These are phyloP conservation scores for Pseudogymnoascus sp. DNA, from an alignment of 2,329 filamentous ascomycete species.

Conservation along the genomic window DNA sequence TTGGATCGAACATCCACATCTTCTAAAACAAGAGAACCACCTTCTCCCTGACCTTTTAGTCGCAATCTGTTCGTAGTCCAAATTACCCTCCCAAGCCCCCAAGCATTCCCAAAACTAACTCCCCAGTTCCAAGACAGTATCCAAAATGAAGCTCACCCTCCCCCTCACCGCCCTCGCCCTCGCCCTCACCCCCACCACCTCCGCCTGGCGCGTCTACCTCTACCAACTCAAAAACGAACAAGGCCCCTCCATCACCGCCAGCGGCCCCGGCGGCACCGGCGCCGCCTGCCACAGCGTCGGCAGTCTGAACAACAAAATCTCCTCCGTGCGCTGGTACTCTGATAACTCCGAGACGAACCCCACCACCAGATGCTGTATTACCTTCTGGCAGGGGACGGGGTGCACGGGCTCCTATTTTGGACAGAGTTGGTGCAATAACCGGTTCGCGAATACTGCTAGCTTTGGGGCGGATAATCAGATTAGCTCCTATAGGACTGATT, in stretches of 20 bases:
- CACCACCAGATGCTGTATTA: neutral
- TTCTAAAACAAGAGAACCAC: neutral
- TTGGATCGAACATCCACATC: neutral
- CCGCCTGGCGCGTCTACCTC: slow-evolving; percentile 1
- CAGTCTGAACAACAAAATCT: neutral
- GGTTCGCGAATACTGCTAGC: neutral
- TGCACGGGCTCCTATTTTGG: neutral
- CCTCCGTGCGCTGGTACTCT: neutral
- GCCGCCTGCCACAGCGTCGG: neutral
- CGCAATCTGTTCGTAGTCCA: neutral
- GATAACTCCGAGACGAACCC: neutral
- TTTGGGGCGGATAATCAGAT: neutral
- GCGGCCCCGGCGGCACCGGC: neutral
- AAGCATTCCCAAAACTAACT: neutral
- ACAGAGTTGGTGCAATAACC: neutral
- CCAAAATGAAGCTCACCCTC: neutral
- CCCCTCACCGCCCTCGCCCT: neutral
- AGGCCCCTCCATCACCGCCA: neutral
- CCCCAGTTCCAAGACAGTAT: neutral
- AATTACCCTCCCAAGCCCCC: neutral
- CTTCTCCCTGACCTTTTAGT: neutral
- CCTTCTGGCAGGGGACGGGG: neutral
- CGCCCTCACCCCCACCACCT: neutral
- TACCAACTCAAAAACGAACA: neutral
- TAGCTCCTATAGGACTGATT: neutral